Evolutionary conservation across 768 basidiomycete genomes (phyloP).

Genomic region (Boletus pseudo-olivaceus): DNA sequence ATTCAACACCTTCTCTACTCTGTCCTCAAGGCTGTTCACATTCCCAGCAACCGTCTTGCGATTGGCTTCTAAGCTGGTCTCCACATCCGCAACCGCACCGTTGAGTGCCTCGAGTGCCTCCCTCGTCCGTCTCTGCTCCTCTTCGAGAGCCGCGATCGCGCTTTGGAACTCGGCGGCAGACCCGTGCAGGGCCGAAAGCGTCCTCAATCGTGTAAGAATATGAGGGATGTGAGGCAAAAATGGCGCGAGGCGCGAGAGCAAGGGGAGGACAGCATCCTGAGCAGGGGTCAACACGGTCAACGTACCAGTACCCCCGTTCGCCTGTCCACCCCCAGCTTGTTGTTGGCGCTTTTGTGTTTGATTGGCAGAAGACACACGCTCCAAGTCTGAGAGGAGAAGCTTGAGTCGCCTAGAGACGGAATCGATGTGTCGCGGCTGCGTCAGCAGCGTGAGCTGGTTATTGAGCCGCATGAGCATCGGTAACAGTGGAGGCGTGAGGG

Average conservation of each 20-base stretch:
- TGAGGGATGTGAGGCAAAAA: conserved; percentile 83
- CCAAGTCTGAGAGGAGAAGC: conserved; percentile 87
- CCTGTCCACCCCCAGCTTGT: conserved; percentile 4
- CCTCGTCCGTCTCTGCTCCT: conserved; percentile 63
- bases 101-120: conserved; percentile 66
- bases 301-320: conserved; percentile 9
- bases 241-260: conserved; percentile 67
- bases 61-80: conserved; percentile 75
- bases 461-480: conserved; percentile 80
- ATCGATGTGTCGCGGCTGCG: conserved; percentile 95
- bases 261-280: conserved; percentile 62
- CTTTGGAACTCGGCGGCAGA: conserved; percentile 76
- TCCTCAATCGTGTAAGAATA: conserved; percentile 83
- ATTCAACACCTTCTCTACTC: conserved; percentile 46
- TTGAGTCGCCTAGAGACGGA: conserved; percentile 93
- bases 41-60: conserved; percentile 68
- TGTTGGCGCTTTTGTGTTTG: conserved; percentile 26
- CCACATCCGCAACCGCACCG: conserved; percentile 65
- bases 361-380: conserved; percentile 64
- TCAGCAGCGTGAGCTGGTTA: conserved; percentile 80
- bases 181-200: conserved; percentile 76
- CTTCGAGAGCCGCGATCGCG: conserved; percentile 62
- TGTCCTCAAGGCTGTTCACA: conserved; percentile 62
- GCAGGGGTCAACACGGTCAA: conserved; percentile 28
- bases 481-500: conserved; percentile 76